Conservation (phyloP, 2,329 filamentous ascomycete genomes). For the Nothomitra cinnamomea region DNA sequence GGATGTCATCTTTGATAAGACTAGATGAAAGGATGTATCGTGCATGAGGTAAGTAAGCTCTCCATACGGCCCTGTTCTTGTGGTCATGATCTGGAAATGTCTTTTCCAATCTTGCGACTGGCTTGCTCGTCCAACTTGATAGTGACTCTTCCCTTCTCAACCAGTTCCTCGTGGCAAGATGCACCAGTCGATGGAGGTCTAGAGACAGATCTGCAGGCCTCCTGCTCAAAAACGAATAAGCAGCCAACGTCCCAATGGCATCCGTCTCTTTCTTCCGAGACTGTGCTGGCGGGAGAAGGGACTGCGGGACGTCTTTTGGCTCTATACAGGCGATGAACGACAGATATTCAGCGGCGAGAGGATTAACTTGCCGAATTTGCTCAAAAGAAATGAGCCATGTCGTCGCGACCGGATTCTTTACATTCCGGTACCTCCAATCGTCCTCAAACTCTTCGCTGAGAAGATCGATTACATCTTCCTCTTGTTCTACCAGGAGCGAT, state of each 20-base stretch:
- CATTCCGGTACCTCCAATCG: constrained; percentile 9
- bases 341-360: constrained; percentile 8
- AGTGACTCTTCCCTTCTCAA: not conserved
- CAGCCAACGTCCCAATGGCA: constrained; percentile 11
- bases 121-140: not conserved
- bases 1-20: not conserved
- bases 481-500: constrained; percentile 1
- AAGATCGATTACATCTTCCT: constrained; percentile 7
- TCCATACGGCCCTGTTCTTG: not conserved
- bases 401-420: constrained; percentile 10
- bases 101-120: not conserved
- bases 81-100: not conserved
- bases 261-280: constrained; percentile 2
- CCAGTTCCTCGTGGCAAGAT: constrained; percentile 5
- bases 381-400: constrained; percentile 12
- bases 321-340: constrained; percentile 11
- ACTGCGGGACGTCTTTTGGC: constrained; percentile 10
- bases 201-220: constrained; percentile 5
- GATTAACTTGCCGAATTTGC: constrained; percentile 2
- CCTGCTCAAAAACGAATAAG: constrained; percentile 12
- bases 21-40: not conserved
- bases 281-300: constrained; percentile 8
- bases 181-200: constrained; percentile 11
- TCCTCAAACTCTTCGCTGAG: constrained; percentile 10
- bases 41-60: not conserved